Conservation (phyloP, 2,329 filamentous ascomycete genomes). For the Hortaea werneckii region DNA sequence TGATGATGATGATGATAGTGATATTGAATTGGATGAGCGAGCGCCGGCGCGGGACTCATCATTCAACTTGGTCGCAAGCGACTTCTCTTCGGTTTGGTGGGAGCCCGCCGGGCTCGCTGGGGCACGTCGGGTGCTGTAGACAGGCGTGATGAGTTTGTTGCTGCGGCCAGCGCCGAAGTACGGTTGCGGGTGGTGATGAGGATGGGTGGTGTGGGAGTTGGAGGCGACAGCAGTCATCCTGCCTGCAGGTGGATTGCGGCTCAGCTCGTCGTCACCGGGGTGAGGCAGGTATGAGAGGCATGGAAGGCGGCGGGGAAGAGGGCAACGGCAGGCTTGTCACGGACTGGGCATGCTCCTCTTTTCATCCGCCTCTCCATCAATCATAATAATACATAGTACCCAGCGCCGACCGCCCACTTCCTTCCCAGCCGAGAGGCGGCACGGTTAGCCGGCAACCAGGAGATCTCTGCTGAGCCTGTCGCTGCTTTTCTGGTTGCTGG, state of each 20-base stretch:
- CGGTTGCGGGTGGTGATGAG: not conserved
- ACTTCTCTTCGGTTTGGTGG: not conserved
- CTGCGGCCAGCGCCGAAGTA: not conserved
- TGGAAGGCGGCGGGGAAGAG: not conserved
- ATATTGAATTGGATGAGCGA: not conserved
- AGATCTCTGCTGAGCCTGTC: not conserved
- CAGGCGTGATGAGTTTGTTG: too few relatives aligned
- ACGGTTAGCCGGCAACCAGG: not conserved
- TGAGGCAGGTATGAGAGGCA: not conserved
- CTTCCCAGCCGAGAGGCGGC: not conserved
- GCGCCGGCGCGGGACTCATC: conserved; percentile 5
- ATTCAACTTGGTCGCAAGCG: conserved; percentile 1
- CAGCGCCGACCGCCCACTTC: not conserved
- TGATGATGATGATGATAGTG: too few relatives aligned
- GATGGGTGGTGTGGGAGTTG: not conserved
- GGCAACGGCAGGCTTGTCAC: not conserved
- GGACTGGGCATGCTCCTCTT: not conserved
- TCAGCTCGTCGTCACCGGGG: not conserved
- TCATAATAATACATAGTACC: too few relatives aligned
- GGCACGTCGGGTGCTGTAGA: too few relatives aligned
- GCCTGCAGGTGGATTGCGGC: not conserved
- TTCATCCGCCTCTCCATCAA: too few relatives aligned
- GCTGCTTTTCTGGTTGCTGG: not conserved
- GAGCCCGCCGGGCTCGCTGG: too few relatives aligned
- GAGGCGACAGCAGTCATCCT: not conserved